A percentile compares a stretch with the other conserved stretches of the same genome.
Conservation (phyloP, 2,329 filamentous ascomycete genomes). For the Ceratocystiopsis sp. region DNA sequence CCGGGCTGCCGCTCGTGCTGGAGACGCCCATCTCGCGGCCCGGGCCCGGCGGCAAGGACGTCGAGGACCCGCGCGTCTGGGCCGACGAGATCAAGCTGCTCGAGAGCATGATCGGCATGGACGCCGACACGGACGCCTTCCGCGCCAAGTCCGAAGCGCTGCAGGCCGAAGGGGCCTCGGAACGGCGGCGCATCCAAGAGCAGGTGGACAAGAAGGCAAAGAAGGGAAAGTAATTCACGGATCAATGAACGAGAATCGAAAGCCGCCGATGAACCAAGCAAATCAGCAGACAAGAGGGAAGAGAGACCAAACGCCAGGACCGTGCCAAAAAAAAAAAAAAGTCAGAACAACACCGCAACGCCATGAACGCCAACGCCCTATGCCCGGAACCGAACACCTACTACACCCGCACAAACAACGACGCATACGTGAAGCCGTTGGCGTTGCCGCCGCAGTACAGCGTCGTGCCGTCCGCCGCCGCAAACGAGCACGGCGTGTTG, state of each 20-base stretch:
- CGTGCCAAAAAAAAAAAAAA: too few species aligned
- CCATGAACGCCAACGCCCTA: neutral
- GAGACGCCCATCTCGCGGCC: slow-evolving; percentile 83
- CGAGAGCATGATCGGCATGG: slow-evolving; percentile 74
- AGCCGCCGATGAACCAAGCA: too few species aligned
- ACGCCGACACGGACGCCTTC: slow-evolving; percentile 60
- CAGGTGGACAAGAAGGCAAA: slow-evolving; percentile 61
- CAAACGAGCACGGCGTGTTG: slow-evolving; percentile 4
- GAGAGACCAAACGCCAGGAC: too few species aligned
- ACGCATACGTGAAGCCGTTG: slow-evolving; percentile 2
- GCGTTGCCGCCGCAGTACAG: slow-evolving; percentile 1
- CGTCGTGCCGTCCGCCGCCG: slow-evolving; percentile 1
- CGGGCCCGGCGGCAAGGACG: slow-evolving; percentile 44
- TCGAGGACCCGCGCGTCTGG: slow-evolving; percentile 74
- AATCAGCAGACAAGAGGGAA: too few species aligned
- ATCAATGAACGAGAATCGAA: too few species aligned
- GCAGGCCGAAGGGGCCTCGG: slow-evolving; percentile 47
- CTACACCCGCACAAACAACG: slow-evolving; percentile 1
- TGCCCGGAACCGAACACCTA: too few species aligned
- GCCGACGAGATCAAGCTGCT: slow-evolving; percentile 88
- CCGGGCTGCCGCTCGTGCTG: slow-evolving; percentile 73
- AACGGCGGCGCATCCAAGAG: slow-evolving; percentile 59
- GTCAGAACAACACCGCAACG: neutral
- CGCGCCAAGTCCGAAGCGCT: slow-evolving; percentile 44
- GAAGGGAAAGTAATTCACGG: slow-evolving; percentile 13